Conservation (phyloP, 177 flowering plant genomes). For the Vitis hybrid region DNA sequence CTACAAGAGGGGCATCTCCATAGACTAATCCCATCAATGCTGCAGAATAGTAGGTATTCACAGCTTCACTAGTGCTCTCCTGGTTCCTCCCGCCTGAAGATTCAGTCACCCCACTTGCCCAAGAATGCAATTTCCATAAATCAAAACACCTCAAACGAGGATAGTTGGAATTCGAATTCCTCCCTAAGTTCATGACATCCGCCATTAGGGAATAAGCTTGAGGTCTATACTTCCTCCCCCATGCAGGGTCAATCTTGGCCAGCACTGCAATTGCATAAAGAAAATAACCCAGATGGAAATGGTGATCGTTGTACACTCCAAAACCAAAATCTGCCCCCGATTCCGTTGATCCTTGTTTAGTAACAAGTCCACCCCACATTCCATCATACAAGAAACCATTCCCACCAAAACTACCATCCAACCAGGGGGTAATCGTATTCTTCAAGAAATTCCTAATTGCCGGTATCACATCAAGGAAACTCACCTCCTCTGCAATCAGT, state of each 20-base stretch:
- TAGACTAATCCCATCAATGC: slow-evolving; percentile 89
- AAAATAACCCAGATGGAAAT: slow-evolving; percentile 88
- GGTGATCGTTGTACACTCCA: slow-evolving; percentile 93
- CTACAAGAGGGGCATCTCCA: slow-evolving; percentile 77
- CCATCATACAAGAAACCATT: slow-evolving; percentile 82
- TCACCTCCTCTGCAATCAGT: slow-evolving; percentile 89
- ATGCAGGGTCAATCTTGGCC: slow-evolving; percentile 44
- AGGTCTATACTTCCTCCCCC: slow-evolving; percentile 61
- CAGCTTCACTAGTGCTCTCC: slow-evolving; percentile 92
- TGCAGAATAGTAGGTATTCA: slow-evolving; percentile 86
- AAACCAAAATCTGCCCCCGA: slow-evolving; percentile 93
- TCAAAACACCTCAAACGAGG: slow-evolving; percentile 84
- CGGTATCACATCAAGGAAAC: slow-evolving; percentile 58
- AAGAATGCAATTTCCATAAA: slow-evolving; percentile 85
- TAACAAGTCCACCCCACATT: slow-evolving; percentile 90
- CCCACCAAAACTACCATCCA: slow-evolving; percentile 69
- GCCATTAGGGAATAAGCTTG: slow-evolving; percentile 85
- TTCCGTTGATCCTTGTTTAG: slow-evolving; percentile 68
- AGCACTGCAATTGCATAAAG: slow-evolving; percentile 64
- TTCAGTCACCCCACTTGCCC: slow-evolving; percentile 94
- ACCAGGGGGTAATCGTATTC: slow-evolving; percentile 84
- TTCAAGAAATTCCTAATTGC: slow-evolving; percentile 51
- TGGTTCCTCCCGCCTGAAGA: slow-evolving; percentile 89
- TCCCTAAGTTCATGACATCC: slow-evolving; percentile 79
- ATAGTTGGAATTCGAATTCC: slow-evolving; percentile 42